A percentile compares a stretch with the other conserved stretches of the same genome.
phyloP scores from a whole-genome alignment of 2,329 filamentous ascomycete species.

The Dothistroma septosporum region DNA sequence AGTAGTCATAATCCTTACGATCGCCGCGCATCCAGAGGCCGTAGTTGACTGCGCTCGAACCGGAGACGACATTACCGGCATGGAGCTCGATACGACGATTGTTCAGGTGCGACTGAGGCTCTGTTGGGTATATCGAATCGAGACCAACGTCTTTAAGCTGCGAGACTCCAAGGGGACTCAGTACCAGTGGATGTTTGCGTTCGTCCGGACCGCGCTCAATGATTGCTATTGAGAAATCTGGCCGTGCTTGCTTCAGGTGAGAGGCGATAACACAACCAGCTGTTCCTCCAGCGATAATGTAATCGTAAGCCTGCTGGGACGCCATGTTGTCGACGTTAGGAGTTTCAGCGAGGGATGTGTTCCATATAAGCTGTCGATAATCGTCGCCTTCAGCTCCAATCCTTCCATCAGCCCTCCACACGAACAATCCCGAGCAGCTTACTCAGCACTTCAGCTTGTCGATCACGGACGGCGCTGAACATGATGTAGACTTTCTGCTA shows the following conservation, averaged over 20 bases:
- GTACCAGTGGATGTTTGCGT: not conserved
- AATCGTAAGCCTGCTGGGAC: slow-evolving; percentile 12
- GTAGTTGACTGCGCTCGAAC: slow-evolving; percentile 5
- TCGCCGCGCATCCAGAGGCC: slow-evolving; percentile 5
- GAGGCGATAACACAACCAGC: slow-evolving; percentile 25
- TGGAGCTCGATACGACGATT: slow-evolving; percentile 3
- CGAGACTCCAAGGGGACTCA: not conserved
- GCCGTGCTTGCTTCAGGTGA: slow-evolving; percentile 10
- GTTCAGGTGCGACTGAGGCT: not conserved
- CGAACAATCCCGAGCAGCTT: not conserved
- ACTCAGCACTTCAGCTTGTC: not conserved
- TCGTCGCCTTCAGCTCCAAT: not conserved
- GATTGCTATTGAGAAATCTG: not conserved
- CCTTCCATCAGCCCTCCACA: not conserved
- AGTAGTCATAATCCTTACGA: slow-evolving; percentile 5
- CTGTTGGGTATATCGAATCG: not conserved
- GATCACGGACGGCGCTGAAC: not conserved
- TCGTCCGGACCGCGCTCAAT: slow-evolving; percentile 3
- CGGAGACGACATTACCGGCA: slow-evolving; percentile 5
- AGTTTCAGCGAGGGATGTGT: not conserved
- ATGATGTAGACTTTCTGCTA: not conserved
- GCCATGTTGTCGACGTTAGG: not conserved
- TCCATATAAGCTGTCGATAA: not conserved
- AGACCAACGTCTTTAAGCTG: slow-evolving; percentile 1
- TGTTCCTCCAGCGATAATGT: slow-evolving; percentile 27